Conservation (phyloP, 257 asterid species). For the Mentha longifolia region DNA sequence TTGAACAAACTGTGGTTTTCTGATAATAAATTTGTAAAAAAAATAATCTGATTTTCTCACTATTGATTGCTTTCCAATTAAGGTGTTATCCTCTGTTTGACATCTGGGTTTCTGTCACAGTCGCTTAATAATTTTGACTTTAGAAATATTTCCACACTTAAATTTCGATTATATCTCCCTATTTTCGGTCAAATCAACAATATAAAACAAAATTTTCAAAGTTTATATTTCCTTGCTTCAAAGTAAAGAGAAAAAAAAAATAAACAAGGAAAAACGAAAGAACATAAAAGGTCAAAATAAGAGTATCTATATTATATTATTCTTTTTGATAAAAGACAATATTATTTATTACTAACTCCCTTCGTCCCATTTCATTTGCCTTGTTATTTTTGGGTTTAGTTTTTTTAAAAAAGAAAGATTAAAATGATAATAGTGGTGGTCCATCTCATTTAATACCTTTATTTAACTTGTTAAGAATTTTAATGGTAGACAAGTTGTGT, state of each 20-base stretch:
- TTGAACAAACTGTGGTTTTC: no score
- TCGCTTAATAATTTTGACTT: background rate
- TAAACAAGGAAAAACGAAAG: background rate
- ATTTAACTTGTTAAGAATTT: no score
- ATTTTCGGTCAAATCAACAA: background rate
- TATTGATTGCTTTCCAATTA: background rate
- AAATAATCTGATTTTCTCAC: background rate
- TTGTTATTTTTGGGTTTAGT: no score
- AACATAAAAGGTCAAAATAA: background rate
- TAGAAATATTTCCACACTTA: background rate
- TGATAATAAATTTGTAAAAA: no score
- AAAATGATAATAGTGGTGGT: no score
- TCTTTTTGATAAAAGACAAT: no score
- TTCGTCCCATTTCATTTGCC: no score
- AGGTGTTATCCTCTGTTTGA: slow-evolving; percentile 7
- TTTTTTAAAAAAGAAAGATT: no score
- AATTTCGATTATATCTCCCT: background rate
- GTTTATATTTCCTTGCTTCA: background rate
- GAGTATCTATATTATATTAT: background rate
- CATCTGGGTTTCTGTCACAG: slow-evolving; percentile 5
- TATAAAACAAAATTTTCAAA: background rate
- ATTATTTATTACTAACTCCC: no score
- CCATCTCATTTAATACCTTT: no score
- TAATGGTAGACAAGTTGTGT: no score
- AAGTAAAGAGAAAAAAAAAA: background rate